A percentile compares a stretch with the other conserved stretches of the same genome.
Conservation (phyloP, 2,329 filamentous ascomycete genomes). For the Parastagonospora nodorum region DNA sequence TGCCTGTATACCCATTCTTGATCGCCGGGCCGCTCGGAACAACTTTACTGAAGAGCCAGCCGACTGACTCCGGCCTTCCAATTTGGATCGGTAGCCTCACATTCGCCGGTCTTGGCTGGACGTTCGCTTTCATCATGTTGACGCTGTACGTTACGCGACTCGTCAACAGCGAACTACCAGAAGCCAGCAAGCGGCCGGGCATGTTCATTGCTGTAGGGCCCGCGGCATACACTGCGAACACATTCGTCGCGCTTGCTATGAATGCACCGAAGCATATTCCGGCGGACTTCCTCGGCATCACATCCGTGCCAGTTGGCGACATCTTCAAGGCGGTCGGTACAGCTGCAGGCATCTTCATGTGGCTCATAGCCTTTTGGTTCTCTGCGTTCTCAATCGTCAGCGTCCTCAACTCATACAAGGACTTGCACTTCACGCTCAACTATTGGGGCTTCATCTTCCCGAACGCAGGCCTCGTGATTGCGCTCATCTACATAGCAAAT, state of each 20-base stretch:
- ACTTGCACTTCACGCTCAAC: conserved; percentile 44
- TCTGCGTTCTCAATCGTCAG: conserved; percentile 50
- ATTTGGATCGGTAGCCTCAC: conserved; percentile 62
- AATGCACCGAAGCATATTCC: conserved; percentile 46
- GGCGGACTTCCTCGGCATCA: conserved; percentile 38
- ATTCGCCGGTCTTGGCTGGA: conserved; percentile 71
- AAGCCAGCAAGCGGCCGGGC: conserved; percentile 46
- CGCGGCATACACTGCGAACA: conserved; percentile 32
- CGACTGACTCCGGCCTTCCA: conserved; percentile 23
- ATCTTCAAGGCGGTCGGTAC: conserved; percentile 50
- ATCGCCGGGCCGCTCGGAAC: conserved; percentile 46
- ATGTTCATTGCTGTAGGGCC: conserved; percentile 59
- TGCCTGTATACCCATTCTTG: conserved; percentile 41
- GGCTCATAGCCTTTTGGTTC: conserved; percentile 57
- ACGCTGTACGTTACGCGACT: conserved; percentile 72
- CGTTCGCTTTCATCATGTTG: conserved; percentile 69
- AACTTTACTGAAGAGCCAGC: conserved; percentile 43
- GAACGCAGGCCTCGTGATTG: conserved; percentile 63
- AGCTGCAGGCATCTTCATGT: conserved; percentile 52
- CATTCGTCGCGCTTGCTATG: conserved; percentile 48
- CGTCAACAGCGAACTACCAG: conserved; percentile 63
- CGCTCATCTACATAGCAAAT: conserved; percentile 59
- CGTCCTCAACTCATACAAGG: conserved; percentile 42
- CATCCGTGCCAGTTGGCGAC: conserved; percentile 41
- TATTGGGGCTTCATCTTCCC: conserved; percentile 68